phyloP scores from a whole-genome alignment of 2,329 filamentous ascomycete genomes.

The Aphanoascus verrucosus region DNA sequence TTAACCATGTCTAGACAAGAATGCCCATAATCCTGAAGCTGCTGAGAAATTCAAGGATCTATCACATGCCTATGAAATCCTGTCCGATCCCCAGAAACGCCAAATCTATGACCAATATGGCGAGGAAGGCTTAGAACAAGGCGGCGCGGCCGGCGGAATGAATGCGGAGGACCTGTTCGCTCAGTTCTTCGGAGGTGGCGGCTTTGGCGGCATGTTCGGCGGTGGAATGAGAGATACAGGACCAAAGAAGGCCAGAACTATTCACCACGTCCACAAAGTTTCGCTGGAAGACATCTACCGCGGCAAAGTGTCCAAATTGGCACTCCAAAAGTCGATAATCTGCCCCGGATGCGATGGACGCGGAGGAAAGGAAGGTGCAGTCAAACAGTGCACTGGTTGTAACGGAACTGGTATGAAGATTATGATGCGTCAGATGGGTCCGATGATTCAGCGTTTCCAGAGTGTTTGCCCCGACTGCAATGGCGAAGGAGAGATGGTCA shows the following conservation, averaged over 20 bases:
- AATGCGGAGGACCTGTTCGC: conserved; percentile 92
- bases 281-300: conserved; percentile 96
- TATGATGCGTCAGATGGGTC: conserved; percentile 99
- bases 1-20: conserved; percentile 61
- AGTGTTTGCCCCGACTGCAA: conserved; percentile 97
- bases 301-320: conserved; percentile 94
- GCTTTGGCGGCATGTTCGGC: conserved; percentile 67
- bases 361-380: conserved; percentile 95
- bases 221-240: conserved; percentile 69
- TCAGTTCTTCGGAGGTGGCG: conserved; percentile 75
- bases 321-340: conserved; percentile 93
- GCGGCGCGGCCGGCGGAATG: conserved; percentile 76
- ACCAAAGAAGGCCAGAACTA: conserved; percentile 85
- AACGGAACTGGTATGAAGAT: conserved; percentile 91
- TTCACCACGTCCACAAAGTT: conserved; percentile 97
- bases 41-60: conserved; percentile 98
- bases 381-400: conserved; percentile 82
- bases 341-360: conserved; percentile 89
- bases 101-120: conserved; percentile 93
- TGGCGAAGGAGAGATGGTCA: conserved; percentile 92
- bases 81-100: conserved; percentile 87
- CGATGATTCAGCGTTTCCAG: conserved; percentile 99
- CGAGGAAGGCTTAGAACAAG: conserved; percentile 82
- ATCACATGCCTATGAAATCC: conserved; percentile 87
- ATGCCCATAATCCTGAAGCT: conserved; percentile 81